These are phyloP conservation scores for Blumeria graminis DNA, from an alignment of 2,329 filamentous ascomycete species.

Conservation along the genomic window DNA sequence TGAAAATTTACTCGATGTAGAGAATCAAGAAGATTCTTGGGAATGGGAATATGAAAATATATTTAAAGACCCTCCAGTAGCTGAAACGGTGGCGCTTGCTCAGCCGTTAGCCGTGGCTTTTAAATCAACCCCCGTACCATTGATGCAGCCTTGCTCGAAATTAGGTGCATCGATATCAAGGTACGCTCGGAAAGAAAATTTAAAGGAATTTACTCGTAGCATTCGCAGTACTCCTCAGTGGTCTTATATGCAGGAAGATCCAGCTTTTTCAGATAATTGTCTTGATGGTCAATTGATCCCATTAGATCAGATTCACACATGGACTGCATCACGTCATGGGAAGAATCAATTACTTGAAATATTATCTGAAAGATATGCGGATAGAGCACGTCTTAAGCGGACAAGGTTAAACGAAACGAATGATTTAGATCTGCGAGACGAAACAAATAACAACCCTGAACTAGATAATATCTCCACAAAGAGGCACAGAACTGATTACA, in stretches of 20 bases:
- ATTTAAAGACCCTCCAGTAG: constrained; percentile 17
- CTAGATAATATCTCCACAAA: too few species aligned
- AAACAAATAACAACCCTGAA: too few species aligned
- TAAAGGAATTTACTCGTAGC: constrained; percentile 20
- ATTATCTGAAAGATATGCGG: neutral
- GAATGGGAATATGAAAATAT: constrained; percentile 16
- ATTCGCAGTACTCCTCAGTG: constrained; percentile 21
- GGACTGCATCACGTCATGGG: constrained; percentile 9
- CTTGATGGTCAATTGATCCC: constrained; percentile 9
- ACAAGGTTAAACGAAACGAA: constrained; percentile 5
- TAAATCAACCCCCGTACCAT: constrained; percentile 22
- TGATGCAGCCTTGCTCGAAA: constrained; percentile 9
- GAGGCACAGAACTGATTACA: too few species aligned
- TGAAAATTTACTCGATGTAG: constrained; percentile 2
- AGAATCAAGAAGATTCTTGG: constrained; percentile 15
- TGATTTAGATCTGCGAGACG: neutral
- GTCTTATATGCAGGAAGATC: constrained; percentile 20
- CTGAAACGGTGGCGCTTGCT: constrained; percentile 23
- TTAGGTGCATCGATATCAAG: constrained; percentile 20
- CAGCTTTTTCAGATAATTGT: constrained; percentile 17
- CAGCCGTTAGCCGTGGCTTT: constrained; percentile 21
- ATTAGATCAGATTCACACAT: constrained; percentile 8
- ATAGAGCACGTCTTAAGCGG: constrained; percentile 9
- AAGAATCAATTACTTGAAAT: neutral
- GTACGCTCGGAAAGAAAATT: constrained; percentile 21